Percentiles rank a stretch among this genome's conserved stretches.
Evolutionary conservation across 805 yeast species (phyloP).

Genomic region (Candida tibetensis): DNA sequence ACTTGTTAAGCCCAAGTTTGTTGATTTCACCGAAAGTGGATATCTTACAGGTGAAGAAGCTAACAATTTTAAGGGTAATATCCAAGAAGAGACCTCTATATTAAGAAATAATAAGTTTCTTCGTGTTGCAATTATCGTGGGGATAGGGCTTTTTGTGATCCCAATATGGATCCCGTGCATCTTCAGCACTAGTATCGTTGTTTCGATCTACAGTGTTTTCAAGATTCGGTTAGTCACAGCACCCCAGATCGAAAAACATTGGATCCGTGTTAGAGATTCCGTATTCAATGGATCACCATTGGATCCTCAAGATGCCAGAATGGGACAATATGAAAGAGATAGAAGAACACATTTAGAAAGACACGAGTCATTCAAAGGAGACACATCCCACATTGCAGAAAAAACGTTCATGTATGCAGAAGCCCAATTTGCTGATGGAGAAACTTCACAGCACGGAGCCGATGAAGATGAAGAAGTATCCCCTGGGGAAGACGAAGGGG

Average conservation of each 20-base stretch:
- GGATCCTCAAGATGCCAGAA: constrained; percentile 29
- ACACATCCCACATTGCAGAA: constrained; percentile 37
- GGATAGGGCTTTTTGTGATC: constrained; percentile 27
- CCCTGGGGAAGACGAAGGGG: constrained; percentile 10
- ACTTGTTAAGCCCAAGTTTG: constrained; percentile 45
- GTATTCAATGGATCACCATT: constrained; percentile 30
- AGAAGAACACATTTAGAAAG: constrained; percentile 23
- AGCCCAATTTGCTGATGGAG: constrained; percentile 12
- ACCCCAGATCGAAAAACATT: constrained; percentile 28
- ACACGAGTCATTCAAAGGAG: constrained; percentile 40
- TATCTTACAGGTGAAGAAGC: constrained; percentile 10
- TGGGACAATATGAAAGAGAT: constrained; percentile 29
- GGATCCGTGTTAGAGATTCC: constrained; percentile 31
- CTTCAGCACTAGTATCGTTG: constrained; percentile 31
- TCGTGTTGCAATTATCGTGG: constrained; percentile 22
- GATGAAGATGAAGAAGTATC: constrained; percentile 11
- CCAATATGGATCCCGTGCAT: constrained; percentile 54
- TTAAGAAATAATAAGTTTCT: constrained; percentile 28
- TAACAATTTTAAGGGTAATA: constrained; percentile 19
- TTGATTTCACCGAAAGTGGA: constrained; percentile 44
- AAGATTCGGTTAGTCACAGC: constrained; percentile 28
- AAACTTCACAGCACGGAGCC: not conserved
- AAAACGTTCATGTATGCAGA: constrained; percentile 36
- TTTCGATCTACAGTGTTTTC: constrained; percentile 39
- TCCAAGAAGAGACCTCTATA: constrained; percentile 39